A percentile compares a stretch with the other conserved stretches of the same genome.
Evolutionary conservation across 2,329 filamentous ascomycete genomes (phyloP).

Genomic region (Annulohypoxylon truncatum): DNA sequence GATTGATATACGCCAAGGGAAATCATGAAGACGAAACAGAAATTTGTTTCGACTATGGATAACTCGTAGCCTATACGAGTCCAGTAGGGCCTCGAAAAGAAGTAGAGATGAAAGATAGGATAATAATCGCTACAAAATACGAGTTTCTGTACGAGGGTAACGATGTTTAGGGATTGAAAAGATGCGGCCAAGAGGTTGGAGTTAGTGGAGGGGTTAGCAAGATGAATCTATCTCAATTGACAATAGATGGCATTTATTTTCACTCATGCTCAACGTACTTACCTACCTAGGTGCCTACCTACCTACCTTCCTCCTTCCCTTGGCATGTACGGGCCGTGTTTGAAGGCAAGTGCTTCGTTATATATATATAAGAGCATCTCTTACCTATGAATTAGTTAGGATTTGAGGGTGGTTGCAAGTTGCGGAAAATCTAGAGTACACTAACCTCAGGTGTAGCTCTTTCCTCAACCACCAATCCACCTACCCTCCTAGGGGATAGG

Average conservation of each 20-base stretch:
- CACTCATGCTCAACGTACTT: neutral
- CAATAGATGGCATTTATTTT: neutral
- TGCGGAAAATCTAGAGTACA: neutral
- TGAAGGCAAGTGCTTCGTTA: neutral
- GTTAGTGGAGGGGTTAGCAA: neutral
- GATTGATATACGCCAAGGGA: neutral
- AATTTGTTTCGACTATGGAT: neutral
- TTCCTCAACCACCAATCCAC: too few relatives aligned
- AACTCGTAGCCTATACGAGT: neutral
- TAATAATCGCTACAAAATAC: slow-evolving; percentile 21
- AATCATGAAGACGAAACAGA: slow-evolving; percentile 8
- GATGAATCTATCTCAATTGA: neutral
- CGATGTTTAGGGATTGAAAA: slow-evolving; percentile 26
- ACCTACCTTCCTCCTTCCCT: slow-evolving; percentile 6
- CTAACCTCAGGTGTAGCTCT: neutral
- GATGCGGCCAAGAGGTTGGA: slow-evolving; percentile 6
- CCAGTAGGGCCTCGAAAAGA: neutral
- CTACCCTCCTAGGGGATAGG: too few relatives aligned
- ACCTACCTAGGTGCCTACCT: too few relatives aligned
- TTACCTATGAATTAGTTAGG: neutral
- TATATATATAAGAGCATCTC: neutral
- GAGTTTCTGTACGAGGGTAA: slow-evolving; percentile 10
- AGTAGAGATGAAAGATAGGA: slow-evolving; percentile 24
- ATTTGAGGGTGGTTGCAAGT: neutral
- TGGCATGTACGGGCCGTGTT: neutral